phyloP scores from a whole-genome alignment of 148 eudicot species.

The Camellia granthamiana region DNA sequence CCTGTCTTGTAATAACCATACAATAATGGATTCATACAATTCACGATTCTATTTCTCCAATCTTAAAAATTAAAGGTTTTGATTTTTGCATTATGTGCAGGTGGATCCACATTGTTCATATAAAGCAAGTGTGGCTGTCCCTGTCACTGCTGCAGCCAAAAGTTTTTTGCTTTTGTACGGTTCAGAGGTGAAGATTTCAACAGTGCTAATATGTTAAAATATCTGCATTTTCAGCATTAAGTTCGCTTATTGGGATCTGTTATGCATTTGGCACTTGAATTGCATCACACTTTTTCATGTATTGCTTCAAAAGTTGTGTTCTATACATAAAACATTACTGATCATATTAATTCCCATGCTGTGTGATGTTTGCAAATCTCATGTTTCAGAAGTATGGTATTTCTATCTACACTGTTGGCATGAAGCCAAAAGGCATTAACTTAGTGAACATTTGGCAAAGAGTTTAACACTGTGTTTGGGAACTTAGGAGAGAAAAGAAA shows the following conservation, averaged over 20 bases:
- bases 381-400: neutral
- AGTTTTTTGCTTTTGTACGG: slow-evolving; percentile 81
- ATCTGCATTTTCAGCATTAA: neutral
- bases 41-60: neutral
- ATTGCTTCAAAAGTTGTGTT: neutral
- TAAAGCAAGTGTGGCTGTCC: slow-evolving; percentile 54
- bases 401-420: neutral
- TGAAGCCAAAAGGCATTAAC: neutral
- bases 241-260: slow-evolving; percentile 9
- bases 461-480: neutral
- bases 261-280: neutral
- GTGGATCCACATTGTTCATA: slow-evolving; percentile 96
- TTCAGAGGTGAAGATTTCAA: slow-evolving; percentile 56
- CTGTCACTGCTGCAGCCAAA: slow-evolving; percentile 61
- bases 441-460: neutral
- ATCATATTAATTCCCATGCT: neutral
- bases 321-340: neutral
- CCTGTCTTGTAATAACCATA: neutral
- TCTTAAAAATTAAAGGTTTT: slow-evolving; percentile 3
- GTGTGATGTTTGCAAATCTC: neutral
- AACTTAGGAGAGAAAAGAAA: too few relatives aligned
- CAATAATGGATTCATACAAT: neutral
- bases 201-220: neutral
- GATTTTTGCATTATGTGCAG: slow-evolving; percentile 39
- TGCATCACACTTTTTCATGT: slow-evolving; percentile 2